phyloP scores from a whole-genome alignment of 192 early-diverging fungal genomes.

The Anaeromyces robustus region DNA sequence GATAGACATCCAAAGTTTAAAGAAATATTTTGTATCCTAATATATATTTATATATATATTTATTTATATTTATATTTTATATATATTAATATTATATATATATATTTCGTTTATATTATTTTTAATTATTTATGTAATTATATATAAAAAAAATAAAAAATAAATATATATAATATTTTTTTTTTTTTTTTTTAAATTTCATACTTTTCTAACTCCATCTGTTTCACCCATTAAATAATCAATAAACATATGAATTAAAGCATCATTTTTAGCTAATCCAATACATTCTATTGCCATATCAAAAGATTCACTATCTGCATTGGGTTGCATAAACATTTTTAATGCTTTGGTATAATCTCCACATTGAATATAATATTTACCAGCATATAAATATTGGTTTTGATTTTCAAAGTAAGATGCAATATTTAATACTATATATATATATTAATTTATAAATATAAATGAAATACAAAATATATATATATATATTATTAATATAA shows the following conservation, averaged over 20 bases:
- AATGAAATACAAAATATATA: too few relatives aligned
- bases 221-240: constrained; percentile 41
- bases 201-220: constrained; percentile 31
- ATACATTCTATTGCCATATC: constrained; percentile 34
- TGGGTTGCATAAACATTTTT: constrained; percentile 18
- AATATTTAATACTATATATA: background rate
- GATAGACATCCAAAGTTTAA: constrained; percentile 43
- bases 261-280: constrained; percentile 32
- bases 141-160: too few relatives aligned
- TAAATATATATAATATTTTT: too few relatives aligned
- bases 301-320: constrained; percentile 4
- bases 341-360: constrained; percentile 26
- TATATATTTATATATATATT: too few relatives aligned
- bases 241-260: constrained; percentile 32
- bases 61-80: too few relatives aligned
- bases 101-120: too few relatives aligned
- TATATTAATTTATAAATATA: background rate
- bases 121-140: too few relatives aligned
- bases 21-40: constrained; percentile 40
- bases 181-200: background rate
- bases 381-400: constrained; percentile 19
- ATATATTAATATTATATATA: too few relatives aligned
- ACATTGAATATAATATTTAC: constrained; percentile 23
- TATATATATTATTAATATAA: too few relatives aligned
- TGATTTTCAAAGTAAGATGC: constrained; percentile 22